Evolutionary conservation across 495 filamentous ascomycete species (phyloP).

Genomic region (Symbiotaphrina buchneri): DNA sequence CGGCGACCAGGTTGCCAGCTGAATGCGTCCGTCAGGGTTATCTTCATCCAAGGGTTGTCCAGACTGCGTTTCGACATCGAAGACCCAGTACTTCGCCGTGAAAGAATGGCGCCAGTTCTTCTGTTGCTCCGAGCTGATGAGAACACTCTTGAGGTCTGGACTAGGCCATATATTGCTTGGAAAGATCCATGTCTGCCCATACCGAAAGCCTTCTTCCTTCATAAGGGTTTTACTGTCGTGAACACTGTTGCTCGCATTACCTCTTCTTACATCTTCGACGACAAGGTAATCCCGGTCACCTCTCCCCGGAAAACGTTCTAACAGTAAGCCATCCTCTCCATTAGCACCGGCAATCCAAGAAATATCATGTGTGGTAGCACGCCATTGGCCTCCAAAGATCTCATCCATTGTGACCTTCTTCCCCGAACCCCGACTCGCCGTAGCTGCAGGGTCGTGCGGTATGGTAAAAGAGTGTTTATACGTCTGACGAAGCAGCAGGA

Average conservation of each 20-base stretch:
- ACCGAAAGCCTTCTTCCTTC: conserved; percentile 37
- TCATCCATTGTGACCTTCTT: conserved; percentile 67
- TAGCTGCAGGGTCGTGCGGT: conserved; percentile 46
- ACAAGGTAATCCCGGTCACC: conserved; percentile 46
- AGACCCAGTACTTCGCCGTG: conserved; percentile 73
- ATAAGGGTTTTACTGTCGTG: conserved; percentile 45
- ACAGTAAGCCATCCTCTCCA: conserved; percentile 67
- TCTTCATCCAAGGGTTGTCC: conserved; percentile 57
- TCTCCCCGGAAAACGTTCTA: conserved; percentile 34
- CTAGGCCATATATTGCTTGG: conserved; percentile 50
- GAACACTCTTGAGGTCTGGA: conserved; percentile 59
- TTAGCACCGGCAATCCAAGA: conserved; percentile 73
- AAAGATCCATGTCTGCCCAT: conserved; percentile 22
- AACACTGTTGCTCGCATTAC: conserved; percentile 14
- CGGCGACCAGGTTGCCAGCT: conserved; percentile 82
- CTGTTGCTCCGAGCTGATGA: conserved; percentile 44
- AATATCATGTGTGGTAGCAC: conserved; percentile 40
- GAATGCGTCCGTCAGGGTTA: conserved; percentile 40
- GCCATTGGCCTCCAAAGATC: conserved; percentile 53
- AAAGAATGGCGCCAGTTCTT: conserved; percentile 79
- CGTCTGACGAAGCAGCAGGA: conserved; percentile 44
- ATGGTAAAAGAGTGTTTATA: conserved; percentile 35
- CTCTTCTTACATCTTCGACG: conserved; percentile 62
- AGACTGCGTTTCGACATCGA: conserved; percentile 67
- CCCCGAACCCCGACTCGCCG: conserved; percentile 38